Base-by-base conservation (phyloP, 2,329 filamentous ascomycete genomes). In the Claviceps africana region DNA sequence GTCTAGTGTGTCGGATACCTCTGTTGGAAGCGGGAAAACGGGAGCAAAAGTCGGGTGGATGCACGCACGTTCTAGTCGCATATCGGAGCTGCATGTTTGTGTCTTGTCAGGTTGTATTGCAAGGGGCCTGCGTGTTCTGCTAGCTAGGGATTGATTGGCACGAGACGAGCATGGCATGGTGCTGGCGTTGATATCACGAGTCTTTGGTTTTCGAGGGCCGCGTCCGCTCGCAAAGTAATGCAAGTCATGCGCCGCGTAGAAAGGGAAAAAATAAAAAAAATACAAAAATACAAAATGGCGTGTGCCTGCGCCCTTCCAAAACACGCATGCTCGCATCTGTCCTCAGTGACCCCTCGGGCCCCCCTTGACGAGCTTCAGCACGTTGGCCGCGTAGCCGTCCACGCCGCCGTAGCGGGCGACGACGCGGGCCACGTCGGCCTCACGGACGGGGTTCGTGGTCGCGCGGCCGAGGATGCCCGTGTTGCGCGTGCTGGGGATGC, bases 401-500 rank as follows among this genome's bases (percentile, higher is more conserved):
- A 75, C 72, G n/a, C 77, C 77, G 13, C 76, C 78, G 58, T 79
- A 77, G 54, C 71, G 72, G 13, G 62, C 57, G 15, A 81, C 60
- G 21, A 84, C 60, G 1, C 64, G 62, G 13, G 66, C 53, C 22
- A 79, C 59, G 48, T 77, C 67, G 9, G 33, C 15, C 17, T 31
- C 54, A 10, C 40, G 13, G 11, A 30, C 19, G 19, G 33, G 2
- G 8, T 11, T 4, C 30, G 4, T 51, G 2, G 39, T 48, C 2
- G 15, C 30, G 48, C 68, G 67, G 4, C 90, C 90, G 42, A 97
- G 64, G 31, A 98, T 72, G 1, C 83, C 88, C 19, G 83, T 81
- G 66, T 97, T 97, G 56, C 93, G 75, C 40, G 91, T 96, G 65
- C 87, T 94, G 1, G 93, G 93, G 56, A 98, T 97, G 46, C 91